Conservation (phyloP, 2,329 filamentous ascomycete species). For the Talaromyces funiculosus region DNA sequence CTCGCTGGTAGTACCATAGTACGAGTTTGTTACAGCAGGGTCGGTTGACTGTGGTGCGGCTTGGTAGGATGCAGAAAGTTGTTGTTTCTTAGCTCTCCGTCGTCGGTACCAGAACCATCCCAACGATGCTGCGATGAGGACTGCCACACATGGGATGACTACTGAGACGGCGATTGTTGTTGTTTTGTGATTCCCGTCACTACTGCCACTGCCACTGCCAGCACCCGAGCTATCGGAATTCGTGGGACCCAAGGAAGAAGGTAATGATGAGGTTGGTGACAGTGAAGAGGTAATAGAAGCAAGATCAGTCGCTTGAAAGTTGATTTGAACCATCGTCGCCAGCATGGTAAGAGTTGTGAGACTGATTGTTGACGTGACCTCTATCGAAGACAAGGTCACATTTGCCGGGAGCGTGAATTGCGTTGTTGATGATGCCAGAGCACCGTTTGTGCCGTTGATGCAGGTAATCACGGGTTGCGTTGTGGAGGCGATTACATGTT, state of each 20-base stretch:
- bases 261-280: not conserved
- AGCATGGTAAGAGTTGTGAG: not conserved
- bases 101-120: conserved; percentile 9
- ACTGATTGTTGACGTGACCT: not conserved
- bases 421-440: not conserved
- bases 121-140: not conserved
- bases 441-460: not conserved
- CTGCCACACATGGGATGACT: not conserved
- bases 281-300: not conserved
- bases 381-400: not conserved
- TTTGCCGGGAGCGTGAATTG: not conserved
- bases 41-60: not conserved
- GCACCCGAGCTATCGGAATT: not conserved
- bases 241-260: not conserved
- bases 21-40: not conserved
- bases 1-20: not conserved
- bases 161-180: conserved; percentile 4
- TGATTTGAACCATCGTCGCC: conserved; percentile 3
- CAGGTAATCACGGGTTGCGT: not conserved
- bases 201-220: not conserved
- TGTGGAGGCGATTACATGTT: not conserved
- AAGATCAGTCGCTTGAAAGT: conserved; percentile 1
- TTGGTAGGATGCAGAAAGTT: not conserved
- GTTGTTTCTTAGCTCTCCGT: not conserved
- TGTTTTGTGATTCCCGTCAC: not conserved